Percentiles rank a stretch among this genome's conserved stretches.
Conservation (phyloP, 1,284 basidiomycete genomes). For the Leccinum proximum region DNA sequence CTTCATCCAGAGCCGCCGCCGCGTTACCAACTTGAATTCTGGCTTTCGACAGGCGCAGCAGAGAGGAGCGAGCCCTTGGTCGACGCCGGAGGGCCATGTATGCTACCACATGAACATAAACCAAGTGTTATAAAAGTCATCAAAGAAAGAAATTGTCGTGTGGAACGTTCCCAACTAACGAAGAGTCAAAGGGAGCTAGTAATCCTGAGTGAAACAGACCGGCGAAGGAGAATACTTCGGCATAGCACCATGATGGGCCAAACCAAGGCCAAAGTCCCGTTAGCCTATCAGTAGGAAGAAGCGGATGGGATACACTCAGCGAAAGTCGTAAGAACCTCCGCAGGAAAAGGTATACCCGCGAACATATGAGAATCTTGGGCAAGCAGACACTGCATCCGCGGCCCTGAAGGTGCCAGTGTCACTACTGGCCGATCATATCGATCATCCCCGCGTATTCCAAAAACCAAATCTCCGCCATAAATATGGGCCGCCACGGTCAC, state of each 20-base stretch:
- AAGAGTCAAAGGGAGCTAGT: neutral
- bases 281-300: neutral
- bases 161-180: neutral
- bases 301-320: neutral
- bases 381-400: neutral
- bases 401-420: neutral
- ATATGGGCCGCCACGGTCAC: neutral
- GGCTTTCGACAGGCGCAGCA: no score
- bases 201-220: neutral
- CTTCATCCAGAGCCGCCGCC: neutral
- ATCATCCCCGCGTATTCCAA: neutral
- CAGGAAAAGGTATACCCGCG: neutral
- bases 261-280: neutral
- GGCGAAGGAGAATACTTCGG: neutral
- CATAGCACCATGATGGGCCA: neutral
- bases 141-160: neutral
- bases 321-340: neutral
- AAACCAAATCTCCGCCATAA: constrained; percentile 1
- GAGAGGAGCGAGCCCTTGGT: no score
- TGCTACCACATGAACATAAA: no score
- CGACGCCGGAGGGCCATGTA: no score
- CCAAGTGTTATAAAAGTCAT: no score
- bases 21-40: no score
- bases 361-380: neutral
- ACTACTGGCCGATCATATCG: neutral